Base-by-base conservation (phyloP, 768 basidiomycete genomes). In the Termitomyces sp. region DNA sequence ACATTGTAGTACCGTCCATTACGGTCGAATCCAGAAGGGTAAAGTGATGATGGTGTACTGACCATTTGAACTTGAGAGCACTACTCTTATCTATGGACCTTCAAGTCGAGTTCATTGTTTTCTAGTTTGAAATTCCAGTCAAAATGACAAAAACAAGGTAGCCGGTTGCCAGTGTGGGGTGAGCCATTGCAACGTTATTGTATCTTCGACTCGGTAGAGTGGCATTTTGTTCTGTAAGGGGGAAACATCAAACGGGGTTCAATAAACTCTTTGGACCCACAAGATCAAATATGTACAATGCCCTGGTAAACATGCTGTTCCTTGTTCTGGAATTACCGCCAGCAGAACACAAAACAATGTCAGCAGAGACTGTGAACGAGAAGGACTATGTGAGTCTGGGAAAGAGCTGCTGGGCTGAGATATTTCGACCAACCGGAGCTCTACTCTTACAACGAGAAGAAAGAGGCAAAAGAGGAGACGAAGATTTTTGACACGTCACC, bases 401-500 rank as follows among this genome's bases (percentile, higher is more conserved):
- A n/a, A n/a, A n/a, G n/a, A n/a, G n/a, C n/a, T n/a, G n/a, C n/a
- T n/a, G n/a, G n/a, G n/a, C n/a, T n/a, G n/a, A n/a, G n/a, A n/a
- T n/a, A n/a, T n/a, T n/a, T n/a, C n/a, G n/a, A n/a, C n/a, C n/a
- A n/a, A n/a, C n/a, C n/a, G n/a, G n/a, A n/a, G n/a, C n/a, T n/a
- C n/a, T n/a, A n/a, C n/a, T n/a, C n/a, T n/a, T n/a, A n/a, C n/a
- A n/a, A n/a, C n/a, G 70, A 75, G 22, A 72, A 72, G 33, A 72
- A 73, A 12, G 76, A 73, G 15, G 72, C 68, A 15, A 73, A 68
- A 45, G 75, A 76, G 5, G 75, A 12, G 77, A 80, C 2, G 74
- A 75, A 38, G 61, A 64, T 47, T 74, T 74, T 36, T 61, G n/a
- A 66, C 4, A 56, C 68, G 0, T 62, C 65, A 20, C 64, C 72